Conservation (phyloP, 805 yeast species). For the Ogataea degrootiae region DNA sequence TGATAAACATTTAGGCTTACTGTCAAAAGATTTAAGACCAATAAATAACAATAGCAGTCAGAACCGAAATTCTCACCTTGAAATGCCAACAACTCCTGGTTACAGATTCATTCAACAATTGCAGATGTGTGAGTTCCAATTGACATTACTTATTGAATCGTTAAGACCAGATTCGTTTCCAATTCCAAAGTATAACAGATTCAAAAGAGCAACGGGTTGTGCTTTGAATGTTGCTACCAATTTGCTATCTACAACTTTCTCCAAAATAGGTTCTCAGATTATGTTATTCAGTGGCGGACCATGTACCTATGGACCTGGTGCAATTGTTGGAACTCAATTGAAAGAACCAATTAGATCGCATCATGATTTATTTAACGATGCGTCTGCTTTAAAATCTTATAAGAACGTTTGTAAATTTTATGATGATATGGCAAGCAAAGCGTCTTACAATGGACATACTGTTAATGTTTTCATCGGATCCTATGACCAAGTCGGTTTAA, state of each 20-base stretch:
- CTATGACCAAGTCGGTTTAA: constrained; percentile 65
- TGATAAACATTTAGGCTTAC: constrained; percentile 41
- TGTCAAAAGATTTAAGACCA: constrained; percentile 29
- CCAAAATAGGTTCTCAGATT: constrained; percentile 50
- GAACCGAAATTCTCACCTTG: constrained; percentile 9
- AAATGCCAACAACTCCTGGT: constrained; percentile 24
- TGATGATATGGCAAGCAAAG: constrained; percentile 40
- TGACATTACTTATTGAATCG: constrained; percentile 44
- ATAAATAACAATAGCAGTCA: neutral
- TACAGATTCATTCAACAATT: constrained; percentile 44
- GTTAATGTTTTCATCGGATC: constrained; percentile 59
- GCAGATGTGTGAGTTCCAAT: constrained; percentile 44
- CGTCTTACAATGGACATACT: constrained; percentile 48
- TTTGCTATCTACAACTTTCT: constrained; percentile 34
- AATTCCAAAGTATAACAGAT: constrained; percentile 39
- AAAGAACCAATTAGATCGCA: constrained; percentile 67
- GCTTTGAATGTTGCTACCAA: constrained; percentile 48
- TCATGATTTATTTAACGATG: constrained; percentile 49
- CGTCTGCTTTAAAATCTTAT: constrained; percentile 33
- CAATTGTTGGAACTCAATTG: constrained; percentile 48
- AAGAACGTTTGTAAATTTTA: constrained; percentile 45
- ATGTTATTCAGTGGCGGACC: constrained; percentile 59
- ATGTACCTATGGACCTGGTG: constrained; percentile 62
- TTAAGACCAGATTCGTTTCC: constrained; percentile 48
- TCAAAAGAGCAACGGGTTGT: constrained; percentile 53